Conservation (phyloP, 495 filamentous ascomycete species). For the Hypoxylon perforatum region DNA sequence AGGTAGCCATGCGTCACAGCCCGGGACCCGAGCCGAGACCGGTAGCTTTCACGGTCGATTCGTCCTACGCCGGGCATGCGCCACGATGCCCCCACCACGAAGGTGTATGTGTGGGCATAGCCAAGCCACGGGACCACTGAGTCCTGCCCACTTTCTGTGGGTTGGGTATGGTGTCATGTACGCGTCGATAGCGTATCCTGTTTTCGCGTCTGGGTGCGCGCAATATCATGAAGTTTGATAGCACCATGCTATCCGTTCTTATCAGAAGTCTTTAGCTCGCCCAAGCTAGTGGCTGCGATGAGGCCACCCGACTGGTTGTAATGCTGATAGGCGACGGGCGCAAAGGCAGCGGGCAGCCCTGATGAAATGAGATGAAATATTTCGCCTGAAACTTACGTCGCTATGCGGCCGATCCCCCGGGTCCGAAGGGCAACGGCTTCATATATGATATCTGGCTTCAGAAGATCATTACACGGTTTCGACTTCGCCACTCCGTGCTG, state of each 20-base stretch:
- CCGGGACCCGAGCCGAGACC: constrained; percentile 39
- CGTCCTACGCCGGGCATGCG: constrained; percentile 34
- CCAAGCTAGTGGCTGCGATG: constrained; percentile 19
- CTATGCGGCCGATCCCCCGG: constrained; percentile 19
- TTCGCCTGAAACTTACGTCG: constrained; percentile 20
- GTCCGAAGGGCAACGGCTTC: constrained; percentile 1
- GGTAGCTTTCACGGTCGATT: constrained; percentile 20
- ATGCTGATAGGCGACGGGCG: constrained; percentile 10
- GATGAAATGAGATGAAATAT: not conserved
- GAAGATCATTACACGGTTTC: constrained; percentile 25
- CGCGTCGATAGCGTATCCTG: constrained; percentile 3
- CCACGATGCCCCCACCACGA: constrained; percentile 23
- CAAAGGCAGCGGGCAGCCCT: not conserved
- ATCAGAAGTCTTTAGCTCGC: constrained; percentile 10
- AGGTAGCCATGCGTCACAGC: constrained; percentile 38
- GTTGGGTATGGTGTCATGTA: constrained; percentile 34
- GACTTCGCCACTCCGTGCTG: constrained; percentile 20
- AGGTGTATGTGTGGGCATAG: constrained; percentile 18
- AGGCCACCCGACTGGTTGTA: constrained; percentile 20
- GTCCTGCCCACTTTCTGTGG: constrained; percentile 20
- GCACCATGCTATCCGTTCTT: constrained; percentile 28
- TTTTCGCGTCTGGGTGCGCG: constrained; percentile 8
- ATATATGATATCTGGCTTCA: constrained; percentile 5
- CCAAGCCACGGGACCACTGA: constrained; percentile 39
- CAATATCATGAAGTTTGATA: constrained; percentile 29